Base-by-base conservation (phyloP, 106 monocot genomes). In the Dioscorea alata region DNA sequence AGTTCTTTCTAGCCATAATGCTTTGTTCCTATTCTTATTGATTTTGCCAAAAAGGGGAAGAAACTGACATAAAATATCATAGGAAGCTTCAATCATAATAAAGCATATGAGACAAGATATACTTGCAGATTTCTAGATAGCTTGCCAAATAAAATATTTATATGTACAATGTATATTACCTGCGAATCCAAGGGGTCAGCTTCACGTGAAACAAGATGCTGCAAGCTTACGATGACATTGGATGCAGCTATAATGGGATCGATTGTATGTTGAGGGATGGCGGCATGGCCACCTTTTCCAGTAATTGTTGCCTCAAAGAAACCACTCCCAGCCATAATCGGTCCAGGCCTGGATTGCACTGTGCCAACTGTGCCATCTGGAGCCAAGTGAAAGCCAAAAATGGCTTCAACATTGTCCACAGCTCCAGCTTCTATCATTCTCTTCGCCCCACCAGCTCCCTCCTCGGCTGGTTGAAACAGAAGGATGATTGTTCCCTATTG, bases 181-280 rank as follows among this genome's bases (percentile, higher is more conserved):
- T 99, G 93, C 6, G 99, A 93, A 58, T 93, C 99, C 63, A 99
- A 76, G 48, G 99, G 99, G 78, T 93, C 99, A 35, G 99, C 99
- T 77, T 99, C 99, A 58, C 93, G 99, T 33, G 99, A 99, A 73
- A 99, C 83, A 64, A 99, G 85, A 69, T 93, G 90, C 66, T 99
- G 93, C 67, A 99, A 78, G 81, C 99, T 99, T 53, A 99, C 90
- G 70, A 99, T 86, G 23, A 99, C 90, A 74, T 88, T 99, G 4
- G 99, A 93, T 24, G 93, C 93, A 33, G 99, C 90, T 64, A 99
- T 56, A 62, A 99, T 90, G 18, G 99, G 99, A 71, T 99, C 99
- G 24, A 99, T 99, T 25, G 93, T 80, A 33, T 93, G 79, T 33
- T 99, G 99, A 51, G 99, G 99, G 67, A 93, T 80, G 32, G 96